Conservation (phyloP, 345 rosid species). For the Sonneratia alba region DNA sequence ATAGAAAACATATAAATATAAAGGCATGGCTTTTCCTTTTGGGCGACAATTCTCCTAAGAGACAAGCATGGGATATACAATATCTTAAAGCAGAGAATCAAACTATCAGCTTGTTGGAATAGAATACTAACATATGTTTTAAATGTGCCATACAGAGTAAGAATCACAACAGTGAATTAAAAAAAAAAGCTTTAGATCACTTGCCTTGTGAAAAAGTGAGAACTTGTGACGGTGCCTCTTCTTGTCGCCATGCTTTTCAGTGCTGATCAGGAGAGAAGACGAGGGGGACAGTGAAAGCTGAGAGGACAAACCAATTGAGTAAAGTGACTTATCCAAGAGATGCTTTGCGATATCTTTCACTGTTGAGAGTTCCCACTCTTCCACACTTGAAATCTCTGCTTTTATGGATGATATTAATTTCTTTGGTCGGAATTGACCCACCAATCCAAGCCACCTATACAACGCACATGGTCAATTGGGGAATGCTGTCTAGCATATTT, state of each 20-base stretch:
- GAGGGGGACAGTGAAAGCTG: slow-evolving; percentile 45
- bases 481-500: not conserved
- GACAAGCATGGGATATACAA: not conserved
- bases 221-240: slow-evolving; percentile 44
- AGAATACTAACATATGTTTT: not conserved
- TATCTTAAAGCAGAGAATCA: not conserved
- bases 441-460: slow-evolving; percentile 64
- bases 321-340: slow-evolving; percentile 63
- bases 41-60: not conserved
- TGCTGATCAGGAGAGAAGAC: slow-evolving; percentile 37
- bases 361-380: slow-evolving; percentile 40
- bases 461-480: not conserved
- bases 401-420: slow-evolving; percentile 54
- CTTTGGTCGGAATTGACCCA: slow-evolving; percentile 74
- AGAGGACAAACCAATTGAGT: slow-evolving; percentile 50
- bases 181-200: slow-evolving; percentile 1
- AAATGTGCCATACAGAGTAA: not conserved
- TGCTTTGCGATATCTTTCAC: slow-evolving; percentile 48
- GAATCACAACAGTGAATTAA: not conserved
- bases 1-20: not conserved
- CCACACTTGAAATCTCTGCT: slow-evolving; percentile 38
- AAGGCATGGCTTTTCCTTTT: not conserved
- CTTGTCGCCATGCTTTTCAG: slow-evolving; percentile 54
- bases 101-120: not conserved
- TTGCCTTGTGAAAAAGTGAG: slow-evolving; percentile 60